These are phyloP conservation scores for Domatiomyces catenatus DNA, from an alignment of 2,329 filamentous ascomycete genomes.

Conservation along the genomic window DNA sequence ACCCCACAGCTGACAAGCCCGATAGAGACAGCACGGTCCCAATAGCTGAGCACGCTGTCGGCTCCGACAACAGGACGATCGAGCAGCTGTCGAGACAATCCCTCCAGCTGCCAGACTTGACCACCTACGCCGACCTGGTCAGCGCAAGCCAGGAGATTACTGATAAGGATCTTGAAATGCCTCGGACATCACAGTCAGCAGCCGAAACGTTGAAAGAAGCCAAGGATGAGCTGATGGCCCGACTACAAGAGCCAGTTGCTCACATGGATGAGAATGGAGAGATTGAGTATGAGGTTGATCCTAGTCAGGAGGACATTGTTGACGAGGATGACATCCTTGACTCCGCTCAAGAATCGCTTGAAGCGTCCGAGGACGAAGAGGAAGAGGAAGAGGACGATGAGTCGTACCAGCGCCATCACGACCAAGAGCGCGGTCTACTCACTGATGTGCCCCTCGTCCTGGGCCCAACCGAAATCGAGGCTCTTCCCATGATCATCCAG, in stretches of 20 bases:
- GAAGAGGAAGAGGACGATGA: constrained; percentile 42
- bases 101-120: constrained; percentile 30
- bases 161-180: constrained; percentile 32
- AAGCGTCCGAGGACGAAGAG: constrained; percentile 26
- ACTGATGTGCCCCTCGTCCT: constrained; percentile 91
- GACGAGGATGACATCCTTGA: constrained; percentile 29
- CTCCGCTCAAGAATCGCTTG: constrained; percentile 28
- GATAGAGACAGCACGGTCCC: constrained; percentile 2
- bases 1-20: constrained; percentile 5
- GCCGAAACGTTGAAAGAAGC: constrained; percentile 36
- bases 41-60: not conserved
- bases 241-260: constrained; percentile 28
- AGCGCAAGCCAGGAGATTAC: constrained; percentile 26
- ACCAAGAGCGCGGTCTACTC: constrained; percentile 56
- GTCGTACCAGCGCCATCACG: constrained; percentile 34
- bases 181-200: constrained; percentile 32
- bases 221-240: constrained; percentile 36
- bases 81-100: constrained; percentile 27
- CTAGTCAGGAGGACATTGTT: constrained; percentile 21
- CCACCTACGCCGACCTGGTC: constrained; percentile 26
- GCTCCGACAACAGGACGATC: constrained; percentile 23
- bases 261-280: constrained; percentile 30
- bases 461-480: constrained; percentile 88
- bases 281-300: constrained; percentile 26
- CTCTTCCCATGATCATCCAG: constrained; percentile 93